Conservation (phyloP, 768 basidiomycete species). For the Solioccasus polychromus region DNA sequence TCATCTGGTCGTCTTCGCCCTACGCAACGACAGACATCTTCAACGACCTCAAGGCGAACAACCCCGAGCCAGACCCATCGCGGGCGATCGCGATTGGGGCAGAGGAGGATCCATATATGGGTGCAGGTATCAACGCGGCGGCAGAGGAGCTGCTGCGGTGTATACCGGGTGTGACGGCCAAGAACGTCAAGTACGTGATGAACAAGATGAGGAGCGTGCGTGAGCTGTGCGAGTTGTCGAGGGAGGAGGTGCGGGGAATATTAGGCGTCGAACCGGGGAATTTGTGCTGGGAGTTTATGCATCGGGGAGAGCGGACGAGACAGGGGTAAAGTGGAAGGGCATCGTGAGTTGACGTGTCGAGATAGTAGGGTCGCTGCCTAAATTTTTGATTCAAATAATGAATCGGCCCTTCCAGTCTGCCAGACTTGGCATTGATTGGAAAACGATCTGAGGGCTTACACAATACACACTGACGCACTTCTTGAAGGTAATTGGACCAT, state of each 20-base stretch:
- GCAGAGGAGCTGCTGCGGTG: constrained; percentile 81
- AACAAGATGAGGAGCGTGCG: constrained; percentile 72
- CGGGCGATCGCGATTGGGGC: constrained; percentile 80
- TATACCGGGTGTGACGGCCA: constrained; percentile 80
- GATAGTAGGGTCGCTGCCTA: no score
- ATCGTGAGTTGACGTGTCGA: no score
- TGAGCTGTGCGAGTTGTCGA: constrained; percentile 64
- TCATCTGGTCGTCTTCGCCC: constrained; percentile 97
- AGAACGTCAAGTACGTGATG: constrained; percentile 86
- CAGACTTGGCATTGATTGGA: no score
- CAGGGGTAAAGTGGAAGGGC: background rate
- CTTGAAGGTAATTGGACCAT: no score
- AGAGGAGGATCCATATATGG: constrained; percentile 66
- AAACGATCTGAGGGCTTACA: no score
- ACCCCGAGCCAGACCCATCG: constrained; percentile 74
- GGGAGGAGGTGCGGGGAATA: constrained; percentile 64
- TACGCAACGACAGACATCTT: constrained; percentile 91
- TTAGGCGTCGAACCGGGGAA: constrained; percentile 82
- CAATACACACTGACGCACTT: no score
- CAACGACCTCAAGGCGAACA: constrained; percentile 80
- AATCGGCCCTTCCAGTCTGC: no score
- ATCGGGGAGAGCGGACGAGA: constrained; percentile 51
- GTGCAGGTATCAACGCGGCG: constrained; percentile 65
- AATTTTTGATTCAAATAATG: no score
- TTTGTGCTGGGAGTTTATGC: constrained; percentile 78